phyloP scores from a whole-genome alignment of 2,329 filamentous ascomycete species.

The Claviceps capensis region DNA sequence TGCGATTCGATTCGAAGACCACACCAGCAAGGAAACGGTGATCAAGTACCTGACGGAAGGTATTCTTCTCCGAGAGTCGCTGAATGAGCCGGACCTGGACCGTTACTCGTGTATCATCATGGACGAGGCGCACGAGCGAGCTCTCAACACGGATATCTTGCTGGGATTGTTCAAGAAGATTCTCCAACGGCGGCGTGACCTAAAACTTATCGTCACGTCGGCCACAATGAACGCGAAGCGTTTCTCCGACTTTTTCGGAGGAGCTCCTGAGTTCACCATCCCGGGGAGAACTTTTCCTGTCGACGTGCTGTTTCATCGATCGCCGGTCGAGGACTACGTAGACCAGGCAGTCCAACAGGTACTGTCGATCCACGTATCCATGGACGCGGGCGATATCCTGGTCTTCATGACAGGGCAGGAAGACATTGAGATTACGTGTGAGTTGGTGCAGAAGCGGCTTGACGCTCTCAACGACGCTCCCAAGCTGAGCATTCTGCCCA shows the following conservation, averaged over 20 bases:
- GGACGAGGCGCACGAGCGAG: slow-evolving; percentile 97
- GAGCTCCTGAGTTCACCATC: slow-evolving; percentile 91
- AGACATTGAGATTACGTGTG: slow-evolving; percentile 94
- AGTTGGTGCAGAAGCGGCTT: slow-evolving; percentile 76
- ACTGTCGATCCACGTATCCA: slow-evolving; percentile 88
- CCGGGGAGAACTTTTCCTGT: slow-evolving; percentile 94
- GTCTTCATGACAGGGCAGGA: slow-evolving; percentile 99
- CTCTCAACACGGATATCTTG: slow-evolving; percentile 89
- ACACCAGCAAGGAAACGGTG: slow-evolving; percentile 83
- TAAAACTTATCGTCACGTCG: slow-evolving; percentile 95
- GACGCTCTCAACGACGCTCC: slow-evolving; percentile 87
- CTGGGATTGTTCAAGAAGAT: slow-evolving; percentile 99
- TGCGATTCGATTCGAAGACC: slow-evolving; percentile 96
- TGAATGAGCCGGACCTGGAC: slow-evolving; percentile 85
- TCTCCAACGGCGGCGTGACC: slow-evolving; percentile 69
- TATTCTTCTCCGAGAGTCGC: slow-evolving; percentile 80
- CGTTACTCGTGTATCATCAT: slow-evolving; percentile 98
- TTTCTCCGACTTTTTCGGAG: slow-evolving; percentile 91
- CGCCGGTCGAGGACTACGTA: slow-evolving; percentile 94
- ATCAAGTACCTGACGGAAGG: slow-evolving; percentile 99
- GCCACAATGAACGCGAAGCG: slow-evolving; percentile 97
- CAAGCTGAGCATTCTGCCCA: slow-evolving; percentile 85
- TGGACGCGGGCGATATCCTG: slow-evolving; percentile 82
- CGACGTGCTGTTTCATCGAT: slow-evolving; percentile 88
- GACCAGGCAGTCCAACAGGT: slow-evolving; percentile 95